These are phyloP conservation scores for Dictyostelium firmibasis DNA, from an alignment of 78 protist genomes.

Conservation along the genomic window DNA sequence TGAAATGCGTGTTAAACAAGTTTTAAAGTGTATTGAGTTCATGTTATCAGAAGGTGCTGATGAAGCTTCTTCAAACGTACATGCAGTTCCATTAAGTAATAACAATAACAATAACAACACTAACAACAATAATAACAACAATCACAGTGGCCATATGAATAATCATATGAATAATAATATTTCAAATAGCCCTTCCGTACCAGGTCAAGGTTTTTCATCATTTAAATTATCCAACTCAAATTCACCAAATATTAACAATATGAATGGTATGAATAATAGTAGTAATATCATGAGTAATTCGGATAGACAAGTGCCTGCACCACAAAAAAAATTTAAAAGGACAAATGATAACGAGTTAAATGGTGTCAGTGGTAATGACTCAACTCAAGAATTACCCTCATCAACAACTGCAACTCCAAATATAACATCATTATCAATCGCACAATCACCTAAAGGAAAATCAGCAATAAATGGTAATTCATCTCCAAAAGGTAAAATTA, in stretches of 20 bases:
- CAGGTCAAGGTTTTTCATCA: slow-evolving; percentile 22
- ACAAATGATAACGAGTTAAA: not conserved
- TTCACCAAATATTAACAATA: slow-evolving; percentile 18
- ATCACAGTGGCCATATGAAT: not conserved
- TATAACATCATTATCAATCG: slow-evolving; percentile 40
- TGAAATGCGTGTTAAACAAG: slow-evolving; percentile 75
- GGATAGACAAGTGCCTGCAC: slow-evolving; percentile 71
- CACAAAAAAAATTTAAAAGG: slow-evolving; percentile 44
- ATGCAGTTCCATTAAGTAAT: slow-evolving; percentile 15
- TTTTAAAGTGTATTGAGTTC: slow-evolving; percentile 40
- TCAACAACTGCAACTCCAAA: not conserved
- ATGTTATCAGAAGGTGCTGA: slow-evolving; percentile 64
- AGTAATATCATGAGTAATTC: not conserved
- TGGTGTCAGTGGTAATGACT: not conserved
- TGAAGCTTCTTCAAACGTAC: slow-evolving; percentile 13
- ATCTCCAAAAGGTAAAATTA: slow-evolving; percentile 53
- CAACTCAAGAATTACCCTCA: not conserved
- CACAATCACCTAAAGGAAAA: slow-evolving; percentile 14
- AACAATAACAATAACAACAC: not conserved
- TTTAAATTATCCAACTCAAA: slow-evolving; percentile 20
- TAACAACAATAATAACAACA: not conserved
- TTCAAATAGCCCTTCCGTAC: not conserved
- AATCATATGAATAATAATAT: not conserved
- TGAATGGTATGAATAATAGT: not conserved
- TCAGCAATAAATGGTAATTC: not conserved